These are phyloP conservation scores for Candida tibetensis DNA, from an alignment of 805 yeast genomes.

Conservation along the genomic window DNA sequence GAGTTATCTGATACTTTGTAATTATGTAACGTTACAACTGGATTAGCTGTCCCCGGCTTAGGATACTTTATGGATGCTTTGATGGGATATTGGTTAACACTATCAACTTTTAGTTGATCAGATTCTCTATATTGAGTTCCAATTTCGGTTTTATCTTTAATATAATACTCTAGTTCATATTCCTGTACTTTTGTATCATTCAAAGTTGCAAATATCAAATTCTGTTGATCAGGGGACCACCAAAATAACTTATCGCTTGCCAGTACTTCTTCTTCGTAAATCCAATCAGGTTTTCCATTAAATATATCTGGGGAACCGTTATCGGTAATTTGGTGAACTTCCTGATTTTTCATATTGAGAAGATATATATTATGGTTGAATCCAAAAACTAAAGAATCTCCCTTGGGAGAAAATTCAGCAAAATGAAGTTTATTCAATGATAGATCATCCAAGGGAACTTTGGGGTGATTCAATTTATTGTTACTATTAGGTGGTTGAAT, in stretches of 20 bases:
- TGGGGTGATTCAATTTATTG: conserved; percentile 8
- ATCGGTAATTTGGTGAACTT: conserved; percentile 50
- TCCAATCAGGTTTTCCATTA: conserved; percentile 94
- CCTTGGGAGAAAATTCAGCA: conserved; percentile 75
- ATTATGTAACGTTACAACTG: conserved; percentile 41
- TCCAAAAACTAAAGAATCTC: conserved; percentile 63
- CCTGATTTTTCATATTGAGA: conserved; percentile 31
- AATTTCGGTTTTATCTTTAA: conserved; percentile 36
- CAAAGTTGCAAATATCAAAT: conserved; percentile 59
- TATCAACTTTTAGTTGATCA: conserved; percentile 10
- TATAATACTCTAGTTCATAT: conserved; percentile 73
- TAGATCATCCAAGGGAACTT: conserved; percentile 8
- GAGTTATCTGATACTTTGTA: conserved; percentile 2
- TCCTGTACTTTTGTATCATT: conserved; percentile 74
- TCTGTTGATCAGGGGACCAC: conserved; percentile 83
- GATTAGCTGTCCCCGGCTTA: conserved; percentile 78
- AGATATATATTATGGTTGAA: conserved; percentile 67
- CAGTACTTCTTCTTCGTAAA: conserved; percentile 86
- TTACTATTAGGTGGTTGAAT: conserved; percentile 26
- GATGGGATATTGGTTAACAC: conserved; percentile 35
- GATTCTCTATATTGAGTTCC: conserved; percentile 8
- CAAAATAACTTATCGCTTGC: conserved; percentile 68
- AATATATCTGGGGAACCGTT: conserved; percentile 73
- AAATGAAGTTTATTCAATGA: conserved; percentile 26
- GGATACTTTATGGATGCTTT: conserved; percentile 70